Conservation (phyloP, 306 rosid species). For the barrel medic (Medicago truncatula) region MtrunA17r5.0-ANR NC_053048.1:43631001-43631500, state of each 20-base stretch:
- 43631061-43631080: conserved; percentile 38
- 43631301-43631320: conserved; percentile 48
- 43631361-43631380: conserved; percentile 52
- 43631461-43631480: conserved; percentile 46
- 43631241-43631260: conserved; percentile 51
- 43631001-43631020: conserved; percentile 32
- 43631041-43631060: conserved; percentile 33
- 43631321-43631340: conserved; percentile 52
- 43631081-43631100: conserved; percentile 61
- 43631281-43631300: conserved; percentile 52
- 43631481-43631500: conserved; percentile 42
- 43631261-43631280: conserved; percentile 50
- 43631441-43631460: conserved; percentile 38
- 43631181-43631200: conserved; percentile 68
- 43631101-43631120: conserved; percentile 54
- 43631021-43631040: conserved; percentile 44
- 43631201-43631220: conserved; percentile 52
- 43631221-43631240: conserved; percentile 56
- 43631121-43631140: conserved; percentile 51
- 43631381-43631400: conserved; percentile 58
- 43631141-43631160: conserved; percentile 55
- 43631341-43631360: conserved; percentile 54
- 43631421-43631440: conserved; percentile 71
- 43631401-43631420: conserved; percentile 48
- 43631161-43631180: conserved; percentile 68